These are phyloP conservation scores for Crithidia mellificae DNA, from an alignment of 208 protist genomes.

Conservation along the genomic window DNA sequence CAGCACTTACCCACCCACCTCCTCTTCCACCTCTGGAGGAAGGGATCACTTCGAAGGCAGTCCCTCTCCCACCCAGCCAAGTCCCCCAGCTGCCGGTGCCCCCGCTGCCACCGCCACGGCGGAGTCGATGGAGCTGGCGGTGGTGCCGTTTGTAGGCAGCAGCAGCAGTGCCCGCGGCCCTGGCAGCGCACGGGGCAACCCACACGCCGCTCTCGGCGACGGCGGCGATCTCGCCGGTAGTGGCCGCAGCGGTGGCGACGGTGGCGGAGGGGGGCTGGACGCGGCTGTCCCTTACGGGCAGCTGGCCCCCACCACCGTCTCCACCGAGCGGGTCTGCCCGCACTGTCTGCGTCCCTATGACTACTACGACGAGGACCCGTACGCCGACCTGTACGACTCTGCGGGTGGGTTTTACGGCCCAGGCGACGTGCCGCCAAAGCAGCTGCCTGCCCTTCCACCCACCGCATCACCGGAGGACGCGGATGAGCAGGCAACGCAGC, in stretches of 20 bases:
- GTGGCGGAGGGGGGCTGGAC: not conserved
- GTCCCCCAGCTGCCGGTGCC: not conserved
- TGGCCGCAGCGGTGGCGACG: not conserved
- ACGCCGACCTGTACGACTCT: conserved; percentile 9
- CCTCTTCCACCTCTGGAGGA: not conserved
- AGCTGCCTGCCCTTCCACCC: conserved; percentile 3
- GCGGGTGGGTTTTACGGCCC: conserved; percentile 11
- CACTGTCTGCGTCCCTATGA: conserved; percentile 39
- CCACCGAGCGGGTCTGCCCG: conserved; percentile 38
- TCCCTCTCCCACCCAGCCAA: not conserved
- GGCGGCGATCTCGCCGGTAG: not conserved
- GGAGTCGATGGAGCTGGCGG: conserved; percentile 23
- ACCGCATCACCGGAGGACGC: not conserved
- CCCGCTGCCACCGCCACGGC: not conserved
- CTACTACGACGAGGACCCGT: conserved; percentile 16
- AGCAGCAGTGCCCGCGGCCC: conserved; percentile 8
- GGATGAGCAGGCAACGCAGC: not conserved
- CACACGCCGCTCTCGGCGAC: not conserved
- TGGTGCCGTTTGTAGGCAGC: conserved; percentile 25
- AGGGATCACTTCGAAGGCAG: not conserved
- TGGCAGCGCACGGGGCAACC: not conserved
- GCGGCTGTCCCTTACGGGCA: conserved; percentile 10
- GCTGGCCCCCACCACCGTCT: conserved; percentile 27
- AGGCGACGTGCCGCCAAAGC: not conserved
- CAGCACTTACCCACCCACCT: conserved; percentile 2